phyloP scores from a whole-genome alignment of 345 rosid species.

The Carallia pectinifolia region DNA sequence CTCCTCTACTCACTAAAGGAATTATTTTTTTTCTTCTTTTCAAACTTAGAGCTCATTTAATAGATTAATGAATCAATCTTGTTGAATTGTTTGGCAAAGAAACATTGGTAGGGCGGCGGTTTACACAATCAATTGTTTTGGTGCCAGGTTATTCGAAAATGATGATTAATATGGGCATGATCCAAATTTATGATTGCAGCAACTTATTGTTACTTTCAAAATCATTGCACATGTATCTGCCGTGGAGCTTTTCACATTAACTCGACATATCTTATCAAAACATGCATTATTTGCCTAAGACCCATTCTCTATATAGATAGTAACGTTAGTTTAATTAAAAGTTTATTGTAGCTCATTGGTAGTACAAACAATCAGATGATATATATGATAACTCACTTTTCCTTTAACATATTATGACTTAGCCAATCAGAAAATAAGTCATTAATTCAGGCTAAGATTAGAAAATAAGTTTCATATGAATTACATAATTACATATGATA shows the following conservation, averaged over 20 bases:
- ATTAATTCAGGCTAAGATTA: not conserved
- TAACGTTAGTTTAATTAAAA: not conserved
- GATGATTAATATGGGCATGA: not conserved
- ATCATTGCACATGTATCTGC: not conserved
- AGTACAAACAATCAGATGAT: not conserved
- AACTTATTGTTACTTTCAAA: not conserved
- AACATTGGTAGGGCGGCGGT: constrained; percentile 40
- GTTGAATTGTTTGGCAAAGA: constrained; percentile 17
- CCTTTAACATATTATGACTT: not conserved
- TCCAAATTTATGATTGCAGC: not conserved
- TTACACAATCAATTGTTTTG: not conserved
- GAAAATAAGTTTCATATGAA: not conserved
- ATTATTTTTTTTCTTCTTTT: not conserved
- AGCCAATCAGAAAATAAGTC: not conserved
- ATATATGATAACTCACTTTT: not conserved
- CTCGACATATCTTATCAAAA: not conserved
- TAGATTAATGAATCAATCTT: constrained; percentile 6
- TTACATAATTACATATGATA: no score
- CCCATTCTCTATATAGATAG: not conserved
- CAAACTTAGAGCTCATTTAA: not conserved
- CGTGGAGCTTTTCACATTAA: not conserved
- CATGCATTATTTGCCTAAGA: not conserved
- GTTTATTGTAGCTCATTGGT: no score
- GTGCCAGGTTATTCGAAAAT: not conserved
- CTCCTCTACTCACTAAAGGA: constrained; percentile 30